These are phyloP conservation scores for Coemansia sp. DNA, from an alignment of 192 early-diverging fungal species.

Conservation along the genomic window DNA sequence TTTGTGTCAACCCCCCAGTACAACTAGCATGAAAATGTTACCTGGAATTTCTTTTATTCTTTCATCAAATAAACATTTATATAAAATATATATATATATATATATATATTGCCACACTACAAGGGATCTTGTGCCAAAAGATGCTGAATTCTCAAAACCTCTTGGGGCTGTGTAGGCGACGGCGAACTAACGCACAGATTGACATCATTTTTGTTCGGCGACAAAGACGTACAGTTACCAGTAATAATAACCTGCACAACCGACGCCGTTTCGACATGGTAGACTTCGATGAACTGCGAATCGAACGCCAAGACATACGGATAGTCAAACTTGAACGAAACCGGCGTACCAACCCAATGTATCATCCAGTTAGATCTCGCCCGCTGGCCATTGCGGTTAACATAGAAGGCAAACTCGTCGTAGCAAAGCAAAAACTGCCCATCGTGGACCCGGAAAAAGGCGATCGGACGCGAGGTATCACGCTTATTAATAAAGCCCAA, in stretches of 20 bases:
- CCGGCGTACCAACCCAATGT: conserved; percentile 85
- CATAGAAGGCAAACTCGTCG: conserved; percentile 92
- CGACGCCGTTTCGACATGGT: conserved; percentile 75
- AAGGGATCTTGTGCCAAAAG: conserved; percentile 45
- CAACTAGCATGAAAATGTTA: too few species aligned
- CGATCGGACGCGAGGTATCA: conserved; percentile 78
- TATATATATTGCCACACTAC: not conserved
- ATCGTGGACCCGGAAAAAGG: conserved; percentile 77
- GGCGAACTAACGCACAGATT: conserved; percentile 52
- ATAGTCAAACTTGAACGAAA: conserved; percentile 76
- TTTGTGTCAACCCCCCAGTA: too few species aligned
- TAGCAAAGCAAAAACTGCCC: conserved; percentile 90
- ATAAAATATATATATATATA: not conserved
- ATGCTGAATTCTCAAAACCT: conserved; percentile 52
- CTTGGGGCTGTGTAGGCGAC: conserved; percentile 47
- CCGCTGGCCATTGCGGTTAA: conserved; percentile 79
- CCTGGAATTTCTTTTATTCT: not conserved
- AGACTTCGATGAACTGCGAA: conserved; percentile 86
- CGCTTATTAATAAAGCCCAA: conserved; percentile 79
- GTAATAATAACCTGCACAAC: conserved; percentile 70
- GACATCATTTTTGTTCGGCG: conserved; percentile 42
- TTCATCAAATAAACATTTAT: not conserved
- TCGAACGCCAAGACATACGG: conserved; percentile 94
- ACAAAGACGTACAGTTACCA: conserved; percentile 51
- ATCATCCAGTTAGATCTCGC: conserved; percentile 77